Evolutionary conservation across 768 basidiomycete genomes (phyloP), one percentile per base, ranked within the genome.

Genomic region (Trametes sanguinea): DNA sequence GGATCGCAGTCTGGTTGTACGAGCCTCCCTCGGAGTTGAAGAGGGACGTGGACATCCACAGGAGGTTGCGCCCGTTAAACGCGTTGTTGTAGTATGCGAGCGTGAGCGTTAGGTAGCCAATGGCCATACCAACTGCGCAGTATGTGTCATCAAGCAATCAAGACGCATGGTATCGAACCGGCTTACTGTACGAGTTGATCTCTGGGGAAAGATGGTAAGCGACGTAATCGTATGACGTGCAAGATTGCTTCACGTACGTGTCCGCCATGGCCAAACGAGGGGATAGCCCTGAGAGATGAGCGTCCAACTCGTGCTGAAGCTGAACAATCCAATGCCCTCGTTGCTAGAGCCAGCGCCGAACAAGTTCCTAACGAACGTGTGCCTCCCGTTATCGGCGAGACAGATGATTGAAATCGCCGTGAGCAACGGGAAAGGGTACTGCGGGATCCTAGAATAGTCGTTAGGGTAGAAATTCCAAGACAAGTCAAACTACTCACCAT

Each of bases 271-370:
- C 83, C 83, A 84, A 8, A 81, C 79, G 6, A 85, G 72, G 0
- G 83, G 83, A 48, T 72, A 78, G 4, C 82, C 83, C 67, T 85
- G 83, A 1, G 79, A 80, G 62, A 85, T 83, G 22, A 85, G 73
- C 6, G 81, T 83, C 82, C 82, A 83, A 46, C 77, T 78, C 27
- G 79, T 76, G 55, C 77, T 72, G 65, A 83, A 81, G 37, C 78
- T 80, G 40, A 81, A 67, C 47, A 83, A 59, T 4, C 82, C 82
- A 13, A 83, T 75, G 11, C 82, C 82, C 68, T 83, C 82, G 66
- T 83, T 83, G 64, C 77, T 78, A 1, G 79, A 81, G 2, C 81
- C 82, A 6, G 77, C 82, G 54, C 77, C 77, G 54, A 76, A 75
- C 7, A 76, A 55, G 60, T 75, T 75, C 53, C 72, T 75, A 5